A percentile compares a stretch with the other conserved stretches of the same genome.
phyloP scores from a whole-genome alignment of 768 basidiomycete species.

The Mrakia frigida region DNA sequence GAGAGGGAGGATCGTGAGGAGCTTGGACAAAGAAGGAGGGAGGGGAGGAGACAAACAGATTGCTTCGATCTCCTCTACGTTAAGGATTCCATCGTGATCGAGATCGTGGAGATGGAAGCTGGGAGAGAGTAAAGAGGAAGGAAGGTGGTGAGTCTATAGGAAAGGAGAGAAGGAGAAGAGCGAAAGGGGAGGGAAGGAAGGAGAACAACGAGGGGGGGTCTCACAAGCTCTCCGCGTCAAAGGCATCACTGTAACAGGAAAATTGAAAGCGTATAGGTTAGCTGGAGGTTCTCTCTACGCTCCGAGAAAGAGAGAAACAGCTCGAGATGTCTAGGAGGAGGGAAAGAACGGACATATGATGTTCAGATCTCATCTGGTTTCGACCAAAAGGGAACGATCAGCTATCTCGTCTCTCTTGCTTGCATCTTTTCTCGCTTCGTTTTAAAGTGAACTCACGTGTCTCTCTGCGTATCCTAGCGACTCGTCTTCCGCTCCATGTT shows the following conservation, averaged over 20 bases:
- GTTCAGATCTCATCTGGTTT: constrained; percentile 32
- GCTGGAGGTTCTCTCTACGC: too few species aligned
- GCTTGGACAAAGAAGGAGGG: not conserved
- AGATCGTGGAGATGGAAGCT: constrained; percentile 32
- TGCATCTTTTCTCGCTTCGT: too few species aligned
- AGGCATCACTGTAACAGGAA: constrained; percentile 20
- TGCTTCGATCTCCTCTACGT: constrained; percentile 29
- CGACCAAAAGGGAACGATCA: not conserved
- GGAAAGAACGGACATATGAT: constrained; percentile 22
- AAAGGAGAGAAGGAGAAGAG: not conserved
- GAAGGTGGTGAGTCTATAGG: not conserved
- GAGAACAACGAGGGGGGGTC: constrained; percentile 1
- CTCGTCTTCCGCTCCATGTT: constrained; percentile 26
- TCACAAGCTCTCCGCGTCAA: constrained; percentile 29
- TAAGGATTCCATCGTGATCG: constrained; percentile 30
- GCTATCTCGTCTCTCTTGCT: not conserved
- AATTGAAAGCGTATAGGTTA: not conserved
- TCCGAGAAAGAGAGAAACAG: not conserved
- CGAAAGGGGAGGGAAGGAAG: not conserved
- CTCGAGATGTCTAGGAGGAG: not conserved
- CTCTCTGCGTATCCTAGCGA: constrained; percentile 29
- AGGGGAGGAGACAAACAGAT: constrained; percentile 23
- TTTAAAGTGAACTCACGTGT: constrained; percentile 18
- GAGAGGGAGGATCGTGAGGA: not conserved
- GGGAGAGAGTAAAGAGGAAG: not conserved